Conservation (phyloP, 1,284 basidiomycete species). For the Stereum hirsutum region DNA sequence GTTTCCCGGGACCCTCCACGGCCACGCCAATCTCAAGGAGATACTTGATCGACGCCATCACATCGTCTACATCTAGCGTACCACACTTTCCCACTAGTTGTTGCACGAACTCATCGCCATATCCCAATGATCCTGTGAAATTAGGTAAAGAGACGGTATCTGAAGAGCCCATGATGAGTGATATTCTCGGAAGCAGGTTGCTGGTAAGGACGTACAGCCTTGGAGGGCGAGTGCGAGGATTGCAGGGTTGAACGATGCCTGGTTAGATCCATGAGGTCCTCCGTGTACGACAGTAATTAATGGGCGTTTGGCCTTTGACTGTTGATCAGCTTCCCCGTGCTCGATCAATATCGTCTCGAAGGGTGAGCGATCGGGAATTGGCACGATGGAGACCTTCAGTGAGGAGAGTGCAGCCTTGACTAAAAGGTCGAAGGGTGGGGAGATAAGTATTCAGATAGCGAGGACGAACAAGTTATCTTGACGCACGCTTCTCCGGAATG, state of each 20-base stretch:
- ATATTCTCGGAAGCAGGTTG: background rate
- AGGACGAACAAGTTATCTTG: too few relatives aligned
- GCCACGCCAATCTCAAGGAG: conserved; percentile 40
- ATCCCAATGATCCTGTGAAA: conserved; percentile 66
- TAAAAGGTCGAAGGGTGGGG: conserved; percentile 18
- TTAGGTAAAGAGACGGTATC: conserved; percentile 56
- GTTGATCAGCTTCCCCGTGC: conserved; percentile 4
- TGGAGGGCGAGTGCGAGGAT: conserved; percentile 40
- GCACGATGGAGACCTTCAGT: conserved; percentile 31
- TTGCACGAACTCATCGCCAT: conserved; percentile 33
- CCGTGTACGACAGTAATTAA: conserved; percentile 47
- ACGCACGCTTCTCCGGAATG: conserved; percentile 29
- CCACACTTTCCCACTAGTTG: conserved; percentile 50
- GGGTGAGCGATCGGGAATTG: conserved; percentile 36
- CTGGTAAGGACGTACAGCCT: conserved; percentile 47
- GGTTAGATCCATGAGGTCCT: conserved; percentile 49
- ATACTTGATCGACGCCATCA: conserved; percentile 42
- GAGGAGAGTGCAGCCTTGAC: conserved; percentile 31
- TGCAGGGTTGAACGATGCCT: conserved; percentile 37
- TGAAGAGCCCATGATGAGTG: conserved; percentile 18
- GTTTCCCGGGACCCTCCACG: conserved; percentile 34
- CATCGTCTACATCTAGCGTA: conserved; percentile 57
- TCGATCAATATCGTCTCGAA: conserved; percentile 46
- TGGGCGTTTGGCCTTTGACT: conserved; percentile 23
- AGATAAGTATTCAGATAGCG: too few relatives aligned